Base-by-base conservation (phyloP, 1,284 basidiomycete species). In the Apiotrichum porosum region DNA sequence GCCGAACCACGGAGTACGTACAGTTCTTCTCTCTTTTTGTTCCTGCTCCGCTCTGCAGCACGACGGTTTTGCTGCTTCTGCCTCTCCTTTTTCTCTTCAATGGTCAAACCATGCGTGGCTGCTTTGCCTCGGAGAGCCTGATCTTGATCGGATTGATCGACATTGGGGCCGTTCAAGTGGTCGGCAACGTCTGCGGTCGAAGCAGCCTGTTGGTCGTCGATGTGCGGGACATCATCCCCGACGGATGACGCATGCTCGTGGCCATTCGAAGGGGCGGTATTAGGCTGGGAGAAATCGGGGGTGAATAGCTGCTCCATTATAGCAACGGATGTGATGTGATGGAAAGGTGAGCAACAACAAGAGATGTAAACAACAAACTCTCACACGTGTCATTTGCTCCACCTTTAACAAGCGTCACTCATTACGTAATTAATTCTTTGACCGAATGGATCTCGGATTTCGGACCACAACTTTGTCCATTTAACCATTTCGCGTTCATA, bases 1-100 rank as follows among this genome's bases (percentile, higher is more conserved):
- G n/a, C n/a, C n/a, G n/a, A n/a, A n/a, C n/a, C n/a, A n/a, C n/a
- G n/a, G 9, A 41, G 13, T 8, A 58, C 72, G 57, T 44, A 72
- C 72, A 66, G 55, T 34, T 66, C 68, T 21, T 62, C 63, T 15
- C 61, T 48, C 48, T 66, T 66, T 61, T 72, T 72, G 12, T 57
- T 57, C 21, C 72, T 48, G 43, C 66, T 69, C 42, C 59, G 55
- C 51, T 69, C 63, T 1, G 72, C 72, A 0, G 72, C 72, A 17
- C 62, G 56, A 14, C 66, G 54, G 51, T 74, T 74, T 44, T 68
- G 67, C 32, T 62, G 61, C 52, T 61, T 66, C 47, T 66, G 63
- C 19, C 61, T 54, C 28, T 59, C 60, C 54, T 65, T 70, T 58
- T 68, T 71, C 49, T 72, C 61, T 23, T 60, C 55, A 2, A 41